Evolutionary conservation across 2,329 filamentous ascomycete species (phyloP).

Genomic region (Claviceps sp.): DNA sequence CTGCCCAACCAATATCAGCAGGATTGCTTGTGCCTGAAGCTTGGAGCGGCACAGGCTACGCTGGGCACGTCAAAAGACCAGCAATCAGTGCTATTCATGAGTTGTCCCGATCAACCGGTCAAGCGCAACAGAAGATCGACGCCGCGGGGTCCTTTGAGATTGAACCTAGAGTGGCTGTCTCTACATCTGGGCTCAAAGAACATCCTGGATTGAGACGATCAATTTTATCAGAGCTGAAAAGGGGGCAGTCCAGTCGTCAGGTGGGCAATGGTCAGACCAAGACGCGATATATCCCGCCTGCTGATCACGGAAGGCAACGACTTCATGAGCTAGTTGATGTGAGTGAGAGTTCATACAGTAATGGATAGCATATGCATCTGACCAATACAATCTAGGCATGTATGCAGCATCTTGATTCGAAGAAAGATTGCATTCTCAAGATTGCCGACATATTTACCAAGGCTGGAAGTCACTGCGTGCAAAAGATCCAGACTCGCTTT

Average conservation of each 20-base stretch:
- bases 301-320: slow-evolving; percentile 1
- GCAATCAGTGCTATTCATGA: not conserved
- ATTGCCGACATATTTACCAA: slow-evolving; percentile 3
- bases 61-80: not conserved
- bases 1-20: not conserved
- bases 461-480: slow-evolving; percentile 4
- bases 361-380: not conserved
- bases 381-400: not conserved
- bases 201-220: not conserved
- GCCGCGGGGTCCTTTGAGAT: not conserved
- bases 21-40: not conserved
- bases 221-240: slow-evolving; percentile 1
- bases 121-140: not conserved
- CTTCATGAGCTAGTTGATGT: slow-evolving; percentile 5
- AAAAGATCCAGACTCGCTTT: slow-evolving; percentile 5
- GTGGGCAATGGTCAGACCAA: not conserved
- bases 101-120: not conserved
- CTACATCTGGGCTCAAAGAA: not conserved
- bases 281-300: not conserved
- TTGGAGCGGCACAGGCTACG: not conserved
- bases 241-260: not conserved
- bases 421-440: not conserved
- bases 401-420: slow-evolving; percentile 2
- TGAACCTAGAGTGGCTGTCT: not conserved
- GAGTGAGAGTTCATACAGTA: not conserved